Percentiles rank a stretch among this genome's conserved stretches.
These are phyloP conservation scores for Selaginella tamariscina DNA, from an alignment of 75 land plant genomes.

Conservation along the genomic window DNA sequence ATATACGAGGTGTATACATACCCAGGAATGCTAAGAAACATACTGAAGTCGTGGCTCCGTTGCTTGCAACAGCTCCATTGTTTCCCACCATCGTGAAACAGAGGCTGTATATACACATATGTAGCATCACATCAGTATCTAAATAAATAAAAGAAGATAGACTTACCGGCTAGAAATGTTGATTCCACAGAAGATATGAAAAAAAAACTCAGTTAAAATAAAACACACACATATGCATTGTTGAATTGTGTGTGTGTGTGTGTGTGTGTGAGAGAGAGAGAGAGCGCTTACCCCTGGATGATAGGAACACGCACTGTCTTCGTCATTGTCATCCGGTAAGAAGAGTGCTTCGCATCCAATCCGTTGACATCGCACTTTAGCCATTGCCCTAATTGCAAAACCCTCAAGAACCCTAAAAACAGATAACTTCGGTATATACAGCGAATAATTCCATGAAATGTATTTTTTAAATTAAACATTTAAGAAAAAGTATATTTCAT, in stretches of 20 bases:
- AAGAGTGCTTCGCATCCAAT: slow-evolving; percentile 75
- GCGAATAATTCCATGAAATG: too few species aligned
- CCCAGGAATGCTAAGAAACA: slow-evolving; percentile 87
- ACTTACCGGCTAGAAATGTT: slow-evolving; percentile 24
- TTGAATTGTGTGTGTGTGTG: too few species aligned
- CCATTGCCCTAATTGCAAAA: neutral
- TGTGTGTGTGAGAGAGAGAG: neutral
- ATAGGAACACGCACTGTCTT: slow-evolving; percentile 47
- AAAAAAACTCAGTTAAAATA: neutral
- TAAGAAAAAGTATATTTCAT: too few species aligned
- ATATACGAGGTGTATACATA: slow-evolving; percentile 23
- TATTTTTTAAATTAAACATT: too few species aligned
- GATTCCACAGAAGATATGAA: too few species aligned
- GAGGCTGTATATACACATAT: slow-evolving; percentile 36
- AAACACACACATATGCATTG: neutral
- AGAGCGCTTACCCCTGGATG: slow-evolving; percentile 50
- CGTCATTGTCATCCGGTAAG: slow-evolving; percentile 58
- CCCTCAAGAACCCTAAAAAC: neutral
- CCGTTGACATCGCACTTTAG: slow-evolving; percentile 52
- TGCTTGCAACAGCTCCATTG: slow-evolving; percentile 99
- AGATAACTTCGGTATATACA: too few species aligned
- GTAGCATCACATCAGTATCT: neutral
- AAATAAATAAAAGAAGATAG: neutral
- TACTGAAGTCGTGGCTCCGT: slow-evolving; percentile 89
- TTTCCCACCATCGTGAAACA: slow-evolving; percentile 93